Evolutionary conservation across 208 protist genomes (phyloP).

Genomic region (Crithidia mellificae): DNA sequence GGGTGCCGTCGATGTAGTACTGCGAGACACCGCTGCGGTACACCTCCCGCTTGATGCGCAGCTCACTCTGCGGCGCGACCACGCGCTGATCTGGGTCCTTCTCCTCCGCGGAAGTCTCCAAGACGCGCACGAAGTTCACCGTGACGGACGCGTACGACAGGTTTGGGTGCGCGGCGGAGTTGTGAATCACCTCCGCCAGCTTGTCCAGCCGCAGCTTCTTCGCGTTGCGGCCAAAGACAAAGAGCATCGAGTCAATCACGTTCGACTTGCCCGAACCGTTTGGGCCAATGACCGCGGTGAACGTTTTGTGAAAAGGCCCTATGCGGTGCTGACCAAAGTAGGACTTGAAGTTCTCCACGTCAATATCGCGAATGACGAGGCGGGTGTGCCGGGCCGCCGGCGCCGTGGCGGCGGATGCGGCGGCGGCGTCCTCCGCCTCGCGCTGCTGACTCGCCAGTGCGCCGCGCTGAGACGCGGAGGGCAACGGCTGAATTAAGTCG

Average conservation of each 20-base stretch:
- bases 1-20: conserved; percentile 93
- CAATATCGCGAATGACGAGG: conserved; percentile 98
- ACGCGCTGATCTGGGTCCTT: conserved; percentile 73
- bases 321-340: conserved; percentile 98
- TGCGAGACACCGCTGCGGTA: conserved; percentile 92
- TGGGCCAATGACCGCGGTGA: conserved; percentile 99
- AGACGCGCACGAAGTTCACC: conserved; percentile 97
- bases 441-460: neutral
- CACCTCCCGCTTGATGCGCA: conserved; percentile 95
- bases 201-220: conserved; percentile 98
- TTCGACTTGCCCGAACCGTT: conserved; percentile 99
- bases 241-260: conserved; percentile 99
- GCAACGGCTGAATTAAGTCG: conserved; percentile 12
- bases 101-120: conserved; percentile 73
- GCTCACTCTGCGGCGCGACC: conserved; percentile 87
- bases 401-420: too few species aligned
- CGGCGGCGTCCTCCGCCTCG: neutral
- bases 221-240: conserved; percentile 99
- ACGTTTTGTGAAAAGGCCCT: conserved; percentile 99
- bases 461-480: neutral
- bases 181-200: conserved; percentile 99
- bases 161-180: conserved; percentile 93
- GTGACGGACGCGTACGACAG: conserved; percentile 94
- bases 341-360: conserved; percentile 99
- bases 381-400: too few species aligned